A percentile compares a stretch with the other conserved stretches of the same genome.
These are phyloP conservation scores for Rhizoctonia solani DNA, from an alignment of 1,284 basidiomycete species.

Conservation along the genomic window DNA sequence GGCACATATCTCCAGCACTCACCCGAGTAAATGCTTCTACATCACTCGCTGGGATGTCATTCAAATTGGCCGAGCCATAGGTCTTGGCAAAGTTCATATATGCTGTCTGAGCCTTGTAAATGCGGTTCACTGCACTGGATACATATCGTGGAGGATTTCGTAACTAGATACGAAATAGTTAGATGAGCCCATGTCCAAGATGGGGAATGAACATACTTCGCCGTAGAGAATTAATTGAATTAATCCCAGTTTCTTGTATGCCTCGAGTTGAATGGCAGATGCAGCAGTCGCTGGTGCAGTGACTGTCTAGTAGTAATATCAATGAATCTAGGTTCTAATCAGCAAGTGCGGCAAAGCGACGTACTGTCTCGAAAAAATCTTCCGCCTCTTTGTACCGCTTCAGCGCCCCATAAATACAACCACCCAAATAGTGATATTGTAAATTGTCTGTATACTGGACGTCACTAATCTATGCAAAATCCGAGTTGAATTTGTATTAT, in stretches of 20 bases:
- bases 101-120: constrained; percentile 60
- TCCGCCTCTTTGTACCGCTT: constrained; percentile 67
- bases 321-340: not conserved
- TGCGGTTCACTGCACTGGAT: constrained; percentile 51
- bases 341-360: not conserved
- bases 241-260: constrained; percentile 77
- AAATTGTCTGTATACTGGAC: constrained; percentile 74
- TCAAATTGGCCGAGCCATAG: constrained; percentile 62
- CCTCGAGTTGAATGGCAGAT: constrained; percentile 78
- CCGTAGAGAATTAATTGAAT: constrained; percentile 76
- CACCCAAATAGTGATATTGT: constrained; percentile 75
- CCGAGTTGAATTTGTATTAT: not conserved
- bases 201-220: constrained; percentile 52
- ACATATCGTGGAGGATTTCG: constrained; percentile 27
- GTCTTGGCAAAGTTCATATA: constrained; percentile 63
- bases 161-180: not conserved
- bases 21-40: constrained; percentile 57
- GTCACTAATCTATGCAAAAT: constrained; percentile 39
- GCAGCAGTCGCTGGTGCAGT: constrained; percentile 63
- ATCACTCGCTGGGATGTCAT: constrained; percentile 57
- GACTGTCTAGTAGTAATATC: constrained; percentile 8
- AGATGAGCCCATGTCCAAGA: not conserved
- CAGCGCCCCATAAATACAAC: constrained; percentile 62
- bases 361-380: constrained; percentile 72
- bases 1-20: constrained; percentile 38